Evolutionary conservation across 352 stramenopile genomes (phyloP).

Genomic region (Phytophthora citricola): DNA sequence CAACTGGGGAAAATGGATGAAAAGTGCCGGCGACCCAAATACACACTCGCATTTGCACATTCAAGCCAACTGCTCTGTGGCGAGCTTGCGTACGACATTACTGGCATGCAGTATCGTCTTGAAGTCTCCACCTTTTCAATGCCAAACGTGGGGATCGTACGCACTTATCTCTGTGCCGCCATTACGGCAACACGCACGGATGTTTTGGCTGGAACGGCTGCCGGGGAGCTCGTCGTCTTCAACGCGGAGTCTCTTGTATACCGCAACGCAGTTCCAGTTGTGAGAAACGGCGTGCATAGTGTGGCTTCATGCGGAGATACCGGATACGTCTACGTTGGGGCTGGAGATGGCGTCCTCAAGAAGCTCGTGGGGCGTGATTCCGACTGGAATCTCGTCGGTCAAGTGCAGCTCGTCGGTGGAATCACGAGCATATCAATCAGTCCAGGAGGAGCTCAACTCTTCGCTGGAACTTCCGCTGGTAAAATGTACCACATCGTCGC

Average conservation of each 20-base stretch:
- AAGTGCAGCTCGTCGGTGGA: conserved; percentile 84
- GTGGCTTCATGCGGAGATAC: conserved; percentile 67
- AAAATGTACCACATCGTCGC: conserved; percentile 75
- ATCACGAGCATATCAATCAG: conserved; percentile 82
- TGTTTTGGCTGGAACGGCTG: conserved; percentile 67
- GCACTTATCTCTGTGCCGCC: conserved; percentile 71
- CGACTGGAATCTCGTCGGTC: conserved; percentile 84
- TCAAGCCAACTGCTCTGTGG: conserved; percentile 68
- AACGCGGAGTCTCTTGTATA: conserved; percentile 73
- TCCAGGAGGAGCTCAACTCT: conserved; percentile 55
- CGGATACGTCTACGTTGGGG: conserved; percentile 80
- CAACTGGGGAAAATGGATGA: conserved; percentile 74
- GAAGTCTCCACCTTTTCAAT: conserved; percentile 72
- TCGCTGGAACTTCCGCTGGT: conserved; percentile 74
- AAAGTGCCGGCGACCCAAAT: conserved; percentile 73
- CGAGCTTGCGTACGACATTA: conserved; percentile 77
- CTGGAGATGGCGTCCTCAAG: conserved; percentile 88
- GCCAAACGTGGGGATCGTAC: conserved; percentile 74
- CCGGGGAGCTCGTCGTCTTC: conserved; percentile 90
- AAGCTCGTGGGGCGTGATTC: conserved; percentile 79
- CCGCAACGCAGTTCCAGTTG: conserved; percentile 66
- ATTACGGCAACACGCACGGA: conserved; percentile 63
- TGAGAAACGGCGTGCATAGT: conserved; percentile 79
- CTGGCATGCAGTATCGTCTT: conserved; percentile 81
- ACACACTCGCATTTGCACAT: conserved; percentile 70